Base-by-base conservation (phyloP, 208 protist species). In the Herpetomonas tarakana region DNA sequence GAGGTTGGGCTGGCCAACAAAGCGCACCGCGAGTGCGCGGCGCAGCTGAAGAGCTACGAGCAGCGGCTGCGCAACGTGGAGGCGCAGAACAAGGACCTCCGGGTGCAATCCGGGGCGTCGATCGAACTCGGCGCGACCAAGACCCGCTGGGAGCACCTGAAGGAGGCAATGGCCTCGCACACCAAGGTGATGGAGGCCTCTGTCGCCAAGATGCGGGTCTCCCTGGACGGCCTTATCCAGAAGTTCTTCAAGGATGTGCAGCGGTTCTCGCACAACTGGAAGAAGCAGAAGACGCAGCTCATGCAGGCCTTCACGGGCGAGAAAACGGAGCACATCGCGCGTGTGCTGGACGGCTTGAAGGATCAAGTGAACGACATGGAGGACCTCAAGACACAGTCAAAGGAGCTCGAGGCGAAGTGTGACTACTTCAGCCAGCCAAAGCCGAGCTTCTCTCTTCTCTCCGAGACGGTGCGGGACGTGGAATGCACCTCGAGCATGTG, bases 61-160 rank as follows among this genome's bases (percentile, higher is more conserved):
- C 54, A 52, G n/a, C 81, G 90, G 58, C 77, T 94, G 46, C 47
- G 65, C 21, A 74, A 78, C 30, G 64, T 95, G 16, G 87, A 97
- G 54, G 80, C 74, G 55, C 81, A 91, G 74, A 97, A 97, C 73
- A 73, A 74, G 56, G 74, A 97, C 51, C 73, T 98, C 45, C 76
- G 83, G 38, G 68, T 74, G 35, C 78, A 93, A 16, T 83, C 74
- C 9, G 91, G 91, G 58, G 62, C 78, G 28, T 67, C 65, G 9
- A 68, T 97, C 64, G 94, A 98, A 58, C 6, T 94, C 12, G 56
- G 76, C 35, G 64, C 77, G 11, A 88, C 94, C 14, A 83, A 86
- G n/a, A 70, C 71, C 6, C 83, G 87, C 38, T 98, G 96, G 96
- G 87, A 92, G 51, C 88, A 98, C 56, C 82, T 98, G 45, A 79